Conservation (phyloP, 1,284 basidiomycete species). For the Trichosporon asahii region DNA sequence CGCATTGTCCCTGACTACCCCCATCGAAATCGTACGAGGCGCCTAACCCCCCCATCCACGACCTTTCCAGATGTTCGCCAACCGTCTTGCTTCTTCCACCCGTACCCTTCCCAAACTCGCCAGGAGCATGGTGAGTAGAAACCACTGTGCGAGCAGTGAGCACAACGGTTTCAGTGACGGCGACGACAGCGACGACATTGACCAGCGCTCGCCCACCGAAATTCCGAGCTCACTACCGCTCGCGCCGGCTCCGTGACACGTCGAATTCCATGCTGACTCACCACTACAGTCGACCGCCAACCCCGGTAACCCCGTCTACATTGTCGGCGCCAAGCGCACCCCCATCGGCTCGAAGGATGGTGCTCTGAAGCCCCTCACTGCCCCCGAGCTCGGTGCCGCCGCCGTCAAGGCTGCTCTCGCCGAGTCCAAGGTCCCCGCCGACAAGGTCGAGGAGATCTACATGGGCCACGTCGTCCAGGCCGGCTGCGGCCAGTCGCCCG, state of each 20-base stretch:
- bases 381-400: constrained; percentile 81
- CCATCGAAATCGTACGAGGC: constrained; percentile 21
- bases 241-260: neutral
- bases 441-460: constrained; percentile 87
- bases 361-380: constrained; percentile 78
- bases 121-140: constrained; percentile 26
- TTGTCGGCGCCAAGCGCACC: constrained; percentile 90
- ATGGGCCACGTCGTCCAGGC: constrained; percentile 97
- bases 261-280: constrained; percentile 5
- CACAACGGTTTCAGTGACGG: neutral
- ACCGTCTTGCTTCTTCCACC: constrained; percentile 19
- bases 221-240: neutral
- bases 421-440: constrained; percentile 73
- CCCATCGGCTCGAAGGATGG: constrained; percentile 94
- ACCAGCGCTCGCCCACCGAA: neutral
- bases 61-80: constrained; percentile 20
- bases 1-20: constrained; percentile 9
- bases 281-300: constrained; percentile 8
- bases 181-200: neutral
- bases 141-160: neutral
- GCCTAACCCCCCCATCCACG: neutral
- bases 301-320: constrained; percentile 62
- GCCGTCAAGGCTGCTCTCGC: constrained; percentile 88
- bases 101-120: constrained; percentile 21
- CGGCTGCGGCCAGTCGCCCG: constrained; percentile 90